Conservation (phyloP, 2,329 filamentous ascomycete species). For the Curvularia verruculosa region DNA sequence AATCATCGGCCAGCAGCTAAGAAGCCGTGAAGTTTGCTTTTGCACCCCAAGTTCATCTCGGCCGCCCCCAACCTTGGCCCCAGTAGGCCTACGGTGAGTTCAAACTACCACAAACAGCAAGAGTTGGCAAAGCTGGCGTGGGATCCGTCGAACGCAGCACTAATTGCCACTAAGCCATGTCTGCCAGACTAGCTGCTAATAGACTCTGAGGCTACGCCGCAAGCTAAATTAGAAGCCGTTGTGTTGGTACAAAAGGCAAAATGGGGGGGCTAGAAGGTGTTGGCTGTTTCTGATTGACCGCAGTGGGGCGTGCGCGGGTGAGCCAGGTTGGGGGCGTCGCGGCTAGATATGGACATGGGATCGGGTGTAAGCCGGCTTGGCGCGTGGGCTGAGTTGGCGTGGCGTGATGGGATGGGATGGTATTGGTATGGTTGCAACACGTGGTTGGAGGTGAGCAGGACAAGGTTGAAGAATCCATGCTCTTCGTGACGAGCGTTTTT, state of each 20-base stretch:
- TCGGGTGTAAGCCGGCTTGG: background rate
- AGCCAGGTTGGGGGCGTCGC: background rate
- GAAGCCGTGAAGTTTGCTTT: background rate
- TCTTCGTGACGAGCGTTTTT: background rate
- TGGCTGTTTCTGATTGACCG: background rate
- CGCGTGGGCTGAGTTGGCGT: background rate
- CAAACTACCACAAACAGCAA: slow-evolving; percentile 1
- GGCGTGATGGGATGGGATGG: background rate
- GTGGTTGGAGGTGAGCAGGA: background rate
- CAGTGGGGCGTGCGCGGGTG: background rate
- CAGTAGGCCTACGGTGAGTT: background rate
- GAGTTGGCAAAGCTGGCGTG: background rate
- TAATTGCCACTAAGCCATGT: slow-evolving; percentile 2
- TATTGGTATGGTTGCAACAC: background rate
- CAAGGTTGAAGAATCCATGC: background rate
- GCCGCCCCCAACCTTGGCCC: background rate
- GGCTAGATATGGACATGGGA: background rate
- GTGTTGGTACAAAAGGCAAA: background rate
- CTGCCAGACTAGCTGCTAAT: background rate
- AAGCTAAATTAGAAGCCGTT: background rate
- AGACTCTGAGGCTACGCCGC: background rate
- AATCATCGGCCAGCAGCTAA: background rate
- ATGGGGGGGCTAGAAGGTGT: background rate
- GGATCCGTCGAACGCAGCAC: slow-evolving; percentile 4
- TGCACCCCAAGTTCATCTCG: background rate